These are phyloP conservation scores for Boletus vinaceobasis DNA, from an alignment of 768 basidiomycete genomes.

Conservation along the genomic window DNA sequence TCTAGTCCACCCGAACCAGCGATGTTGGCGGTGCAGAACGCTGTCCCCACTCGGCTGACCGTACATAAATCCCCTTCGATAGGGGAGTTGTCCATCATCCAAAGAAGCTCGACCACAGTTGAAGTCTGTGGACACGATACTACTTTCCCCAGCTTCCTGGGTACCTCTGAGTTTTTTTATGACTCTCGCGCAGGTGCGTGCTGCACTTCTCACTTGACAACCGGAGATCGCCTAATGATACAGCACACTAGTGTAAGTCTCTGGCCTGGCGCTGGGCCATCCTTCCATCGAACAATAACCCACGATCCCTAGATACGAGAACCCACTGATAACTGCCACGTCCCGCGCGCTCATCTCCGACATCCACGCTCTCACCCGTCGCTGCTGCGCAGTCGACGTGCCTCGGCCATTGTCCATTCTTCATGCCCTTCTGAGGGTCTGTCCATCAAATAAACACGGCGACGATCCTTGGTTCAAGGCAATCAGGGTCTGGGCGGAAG, in stretches of 20 bases:
- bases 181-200: constrained; percentile 66
- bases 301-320: constrained; percentile 58
- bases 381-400: constrained; percentile 58
- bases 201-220: not conserved
- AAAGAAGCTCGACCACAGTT: constrained; percentile 53
- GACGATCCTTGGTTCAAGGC: constrained; percentile 56
- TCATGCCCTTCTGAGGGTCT: constrained; percentile 50
- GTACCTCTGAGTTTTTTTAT: constrained; percentile 59
- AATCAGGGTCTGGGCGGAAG: constrained; percentile 68
- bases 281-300: constrained; percentile 6
- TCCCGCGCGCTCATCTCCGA: constrained; percentile 71
- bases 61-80: constrained; percentile 12
- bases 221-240: constrained; percentile 7
- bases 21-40: not conserved
- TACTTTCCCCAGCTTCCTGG: constrained; percentile 42
- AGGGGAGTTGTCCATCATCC: constrained; percentile 33
- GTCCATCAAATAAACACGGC: constrained; percentile 12
- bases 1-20: not conserved
- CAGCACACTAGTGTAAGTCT: constrained; percentile 26
- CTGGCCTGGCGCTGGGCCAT: not conserved
- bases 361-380: constrained; percentile 59
- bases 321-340: constrained; percentile 72
- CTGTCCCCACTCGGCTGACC: not conserved
- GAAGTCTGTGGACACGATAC: constrained; percentile 65
- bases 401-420: constrained; percentile 66